Evolutionary conservation across 148 eudicot species (phyloP).

Genomic region (Rhododendron ovatum): DNA sequence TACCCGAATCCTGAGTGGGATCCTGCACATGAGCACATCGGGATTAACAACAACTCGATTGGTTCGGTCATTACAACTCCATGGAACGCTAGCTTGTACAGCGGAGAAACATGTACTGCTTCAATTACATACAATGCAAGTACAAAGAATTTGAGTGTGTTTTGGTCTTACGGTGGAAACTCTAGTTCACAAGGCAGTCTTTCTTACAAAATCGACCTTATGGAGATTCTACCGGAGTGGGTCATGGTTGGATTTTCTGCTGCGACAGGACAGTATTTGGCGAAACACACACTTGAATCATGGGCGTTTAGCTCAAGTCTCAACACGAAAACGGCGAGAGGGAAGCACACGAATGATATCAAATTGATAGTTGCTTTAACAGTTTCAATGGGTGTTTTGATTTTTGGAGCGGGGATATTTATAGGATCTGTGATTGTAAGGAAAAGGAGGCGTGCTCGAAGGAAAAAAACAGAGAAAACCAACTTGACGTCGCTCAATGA

Average conservation of each 20-base stretch:
- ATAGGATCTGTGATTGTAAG: neutral
- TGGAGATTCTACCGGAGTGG: conserved; percentile 36
- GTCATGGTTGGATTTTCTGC: conserved; percentile 53
- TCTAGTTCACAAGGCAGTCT: conserved; percentile 17
- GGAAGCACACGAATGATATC: neutral
- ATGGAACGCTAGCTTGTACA: conserved; percentile 46
- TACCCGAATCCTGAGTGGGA: too few species aligned
- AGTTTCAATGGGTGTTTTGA: conserved; percentile 15
- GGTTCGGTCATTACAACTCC: conserved; percentile 17
- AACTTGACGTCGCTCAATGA: conserved; percentile 12
- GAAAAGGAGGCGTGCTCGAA: neutral
- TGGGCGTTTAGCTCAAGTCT: conserved; percentile 47
- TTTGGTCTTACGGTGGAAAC: conserved; percentile 32
- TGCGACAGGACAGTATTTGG: conserved; percentile 31
- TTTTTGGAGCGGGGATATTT: neutral
- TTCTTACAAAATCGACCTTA: conserved; percentile 38
- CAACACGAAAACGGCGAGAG: conserved; percentile 5
- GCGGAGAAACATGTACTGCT: conserved; percentile 29
- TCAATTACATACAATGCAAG: conserved; percentile 41
- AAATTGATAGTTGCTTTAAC: conserved; percentile 15
- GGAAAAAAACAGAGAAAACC: neutral
- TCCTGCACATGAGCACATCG: conserved; percentile 36
- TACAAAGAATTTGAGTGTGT: conserved; percentile 33
- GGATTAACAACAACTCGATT: conserved; percentile 52
- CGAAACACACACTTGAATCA: conserved; percentile 24